Base-by-base conservation (phyloP, 345 rosid genomes). In the Pugionium cornutum region DNA sequence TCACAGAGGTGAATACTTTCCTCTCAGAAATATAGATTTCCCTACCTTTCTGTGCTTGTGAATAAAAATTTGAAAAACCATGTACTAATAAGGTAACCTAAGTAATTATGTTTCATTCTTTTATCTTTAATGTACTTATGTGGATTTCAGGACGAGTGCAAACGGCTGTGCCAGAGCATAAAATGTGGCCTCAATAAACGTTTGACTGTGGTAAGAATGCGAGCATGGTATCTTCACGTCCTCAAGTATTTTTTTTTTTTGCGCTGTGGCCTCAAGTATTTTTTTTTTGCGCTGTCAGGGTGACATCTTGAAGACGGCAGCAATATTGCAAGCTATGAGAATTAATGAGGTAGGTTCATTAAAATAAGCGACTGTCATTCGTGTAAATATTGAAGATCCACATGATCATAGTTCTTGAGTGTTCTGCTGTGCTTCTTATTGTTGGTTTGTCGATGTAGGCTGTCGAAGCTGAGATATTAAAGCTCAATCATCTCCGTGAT, bases 81-180 rank as follows among this genome's bases (percentile, higher is more conserved):
- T 49, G 25, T 18, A 18, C 18, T 47, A 29, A 32, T 49, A 40
- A 40, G 36, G 58, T 31, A 40, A 42, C 44, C 33, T 10, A 18
- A 26, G 68, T 53, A 37, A 9, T 11, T 29, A 27, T 47, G 48
- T 7, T 41, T 44, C 1, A 52, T 7, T 41, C 32, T 32, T 40
- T 34, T 35, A 34, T 69, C 46, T 46, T 77, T 28, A 72, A 11
- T 73, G 34, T 49, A 70, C 37, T 35, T 73, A 47, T 68, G 36
- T 59, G 37, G 43, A 41, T 76, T 66, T 54, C 83, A 91, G 98
- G 92, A 85, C 44, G 98, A 91, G 78, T 91, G 96, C 82, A 78
- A 69, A 61, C 70, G 71, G 61, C 64, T 91, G 52, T 66, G 77
- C 36, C 82, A 84, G 81, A 80, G 81, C 69, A 76, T 91, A 53